These are phyloP conservation scores for Eucalyptus cloeziana DNA, from an alignment of 345 rosid species.

Conservation along the genomic window DNA sequence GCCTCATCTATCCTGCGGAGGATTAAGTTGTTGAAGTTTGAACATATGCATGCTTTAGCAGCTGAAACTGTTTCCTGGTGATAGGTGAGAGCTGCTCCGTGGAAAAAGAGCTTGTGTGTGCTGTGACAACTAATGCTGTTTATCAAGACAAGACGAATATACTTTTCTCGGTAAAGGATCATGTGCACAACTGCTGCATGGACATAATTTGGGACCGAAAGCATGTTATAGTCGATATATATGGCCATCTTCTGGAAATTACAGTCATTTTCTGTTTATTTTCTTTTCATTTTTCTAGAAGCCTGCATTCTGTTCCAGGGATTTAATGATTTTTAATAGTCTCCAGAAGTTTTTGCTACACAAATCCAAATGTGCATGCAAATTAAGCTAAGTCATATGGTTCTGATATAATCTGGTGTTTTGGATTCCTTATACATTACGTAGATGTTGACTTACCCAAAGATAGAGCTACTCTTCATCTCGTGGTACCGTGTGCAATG, in stretches of 20 bases:
- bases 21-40: background rate
- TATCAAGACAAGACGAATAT: conserved; percentile 99
- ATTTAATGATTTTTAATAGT: background rate
- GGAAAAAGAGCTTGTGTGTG: conserved; percentile 67
- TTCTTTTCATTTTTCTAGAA: background rate
- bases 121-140: conserved; percentile 77
- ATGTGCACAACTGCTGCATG: background rate
- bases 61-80: conserved; percentile 6
- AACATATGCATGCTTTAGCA: background rate
- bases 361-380: background rate
- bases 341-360: background rate
- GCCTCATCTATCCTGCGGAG: background rate
- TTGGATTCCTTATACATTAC: background rate
- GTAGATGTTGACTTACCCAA: background rate
- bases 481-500: background rate
- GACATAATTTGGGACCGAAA: background rate
- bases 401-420: background rate
- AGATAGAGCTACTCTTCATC: background rate
- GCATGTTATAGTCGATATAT: background rate
- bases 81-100: conserved; percentile 97
- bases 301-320: background rate
- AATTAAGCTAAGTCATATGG: background rate
- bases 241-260: background rate
- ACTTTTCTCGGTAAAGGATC: conserved; percentile 75
- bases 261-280: background rate